phyloP scores from a whole-genome alignment of 805 yeast species.

The Candida pini region DNA sequence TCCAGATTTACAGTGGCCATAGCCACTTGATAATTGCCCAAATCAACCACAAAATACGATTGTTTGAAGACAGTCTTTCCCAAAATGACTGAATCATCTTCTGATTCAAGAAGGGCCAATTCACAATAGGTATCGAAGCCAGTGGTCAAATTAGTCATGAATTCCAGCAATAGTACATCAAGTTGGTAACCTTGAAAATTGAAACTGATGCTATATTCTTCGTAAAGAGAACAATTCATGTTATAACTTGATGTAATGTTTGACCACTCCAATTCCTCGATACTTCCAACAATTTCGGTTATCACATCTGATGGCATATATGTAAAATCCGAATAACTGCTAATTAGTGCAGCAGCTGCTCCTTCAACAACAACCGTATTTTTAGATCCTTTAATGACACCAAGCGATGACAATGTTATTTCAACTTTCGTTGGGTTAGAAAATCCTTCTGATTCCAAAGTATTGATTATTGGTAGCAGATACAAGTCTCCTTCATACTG shows the following conservation, averaged over 20 bases:
- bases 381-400: slow-evolving; percentile 16
- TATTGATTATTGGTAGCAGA: slow-evolving; percentile 47
- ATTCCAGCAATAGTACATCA: slow-evolving; percentile 38
- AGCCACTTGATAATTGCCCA: slow-evolving; percentile 38
- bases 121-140: slow-evolving; percentile 34
- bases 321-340: slow-evolving; percentile 53
- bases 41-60: slow-evolving; percentile 51
- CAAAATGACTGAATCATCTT: slow-evolving; percentile 33
- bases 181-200: slow-evolving; percentile 56
- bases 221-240: slow-evolving; percentile 35
- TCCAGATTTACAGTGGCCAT: slow-evolving; percentile 40
- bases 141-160: slow-evolving; percentile 12
- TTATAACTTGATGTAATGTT: slow-evolving; percentile 37
- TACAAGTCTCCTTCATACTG: slow-evolving; percentile 50
- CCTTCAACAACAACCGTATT: slow-evolving; percentile 22
- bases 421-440: slow-evolving; percentile 40
- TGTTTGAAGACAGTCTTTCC: slow-evolving; percentile 51
- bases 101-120: slow-evolving; percentile 34
- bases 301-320: slow-evolving; percentile 35
- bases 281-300: slow-evolving; percentile 21
- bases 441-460: slow-evolving; percentile 30
- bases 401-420: slow-evolving; percentile 40
- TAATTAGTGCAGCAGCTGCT: slow-evolving; percentile 39
- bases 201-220: slow-evolving; percentile 33
- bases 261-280: slow-evolving; percentile 37